Base-by-base conservation (phyloP, 176 grass and related monocot genomes). In the Pontederia crassipes region DNA sequence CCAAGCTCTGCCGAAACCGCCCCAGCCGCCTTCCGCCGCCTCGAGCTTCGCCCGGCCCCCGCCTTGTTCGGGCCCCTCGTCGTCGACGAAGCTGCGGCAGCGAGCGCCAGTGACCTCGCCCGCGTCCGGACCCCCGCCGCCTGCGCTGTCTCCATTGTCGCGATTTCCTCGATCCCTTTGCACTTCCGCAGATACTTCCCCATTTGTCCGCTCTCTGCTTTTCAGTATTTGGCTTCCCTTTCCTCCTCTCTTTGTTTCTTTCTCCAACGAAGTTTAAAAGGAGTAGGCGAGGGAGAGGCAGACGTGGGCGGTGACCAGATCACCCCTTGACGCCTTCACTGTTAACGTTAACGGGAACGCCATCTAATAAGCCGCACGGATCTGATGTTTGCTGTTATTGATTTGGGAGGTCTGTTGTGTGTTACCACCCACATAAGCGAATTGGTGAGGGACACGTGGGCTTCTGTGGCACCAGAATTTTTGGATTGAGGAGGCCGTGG, bases 111-210 rank as follows among this genome's bases (percentile, higher is more conserved):
- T n/a, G 66, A 11, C 40, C 52, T 35, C 17, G 53, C 52, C 16
- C 57, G 18, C 46, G 10, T 64, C 45, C 62, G 47, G n/a, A 46
- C n/a, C 9, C 59, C 59, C 13, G 15, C 59, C 59, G 14, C 16
- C 46, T 52, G 12, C 49, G 20, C 52, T 12, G 14, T 49, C 48
- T 53, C 27, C 46, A 49, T 49, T 46, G 49, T 45, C 24, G 64
- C 49, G 24, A 11, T 8, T 24, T 69, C 49, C 29, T 15, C 53
- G 12, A 45, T 69, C 32, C 53, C 35, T 57, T 17, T 14, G n/a
- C 66, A 57, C 16, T 57, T 69, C n/a, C 40, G 4, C 66, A 24
- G 18, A 12, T 53, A 8, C 62, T 51, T 65, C 17, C 62, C 48
- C 62, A 51, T 56, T 40, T 40, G 32, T 40, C 32, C 32, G 6